phyloP scores from a whole-genome alignment of 2,329 filamentous ascomycete genomes.

The Chrysoporthe cubensis region DNA sequence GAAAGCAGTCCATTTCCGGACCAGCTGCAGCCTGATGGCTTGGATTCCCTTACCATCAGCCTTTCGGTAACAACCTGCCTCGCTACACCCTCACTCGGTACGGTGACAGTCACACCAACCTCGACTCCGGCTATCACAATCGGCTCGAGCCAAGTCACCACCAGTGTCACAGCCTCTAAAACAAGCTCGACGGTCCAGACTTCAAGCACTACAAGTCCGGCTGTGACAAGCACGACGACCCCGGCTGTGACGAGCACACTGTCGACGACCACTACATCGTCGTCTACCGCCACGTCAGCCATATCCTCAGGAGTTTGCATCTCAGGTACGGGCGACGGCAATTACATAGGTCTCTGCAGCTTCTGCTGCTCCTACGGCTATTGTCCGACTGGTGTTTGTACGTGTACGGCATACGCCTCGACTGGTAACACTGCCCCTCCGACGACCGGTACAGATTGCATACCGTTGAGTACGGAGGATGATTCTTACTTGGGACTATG shows the following conservation, averaged over 20 bases:
- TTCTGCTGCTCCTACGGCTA: slow-evolving; percentile 7
- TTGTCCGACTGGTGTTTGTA: slow-evolving; percentile 8
- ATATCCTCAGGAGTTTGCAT: slow-evolving; percentile 20
- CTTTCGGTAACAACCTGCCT: slow-evolving; percentile 37
- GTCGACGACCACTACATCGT: background rate
- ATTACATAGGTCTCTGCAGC: slow-evolving; percentile 30
- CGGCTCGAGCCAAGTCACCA: background rate
- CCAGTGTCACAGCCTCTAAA: background rate
- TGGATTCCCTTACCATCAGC: slow-evolving; percentile 35
- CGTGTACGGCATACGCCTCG: background rate
- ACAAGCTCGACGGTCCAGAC: slow-evolving; percentile 22
- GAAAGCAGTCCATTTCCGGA: slow-evolving; percentile 37
- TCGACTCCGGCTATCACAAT: slow-evolving; percentile 30
- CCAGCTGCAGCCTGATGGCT: slow-evolving; percentile 41
- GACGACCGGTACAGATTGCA: slow-evolving; percentile 17
- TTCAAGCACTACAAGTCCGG: background rate
- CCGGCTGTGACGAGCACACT: slow-evolving; percentile 9
- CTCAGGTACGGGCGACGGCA: slow-evolving; percentile 24
- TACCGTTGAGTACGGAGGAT: slow-evolving; percentile 15
- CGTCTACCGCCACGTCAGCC: background rate
- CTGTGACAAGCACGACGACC: slow-evolving; percentile 9
- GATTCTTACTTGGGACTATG: slow-evolving; percentile 25
- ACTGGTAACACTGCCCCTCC: slow-evolving; percentile 9
- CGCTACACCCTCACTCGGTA: slow-evolving; percentile 30
- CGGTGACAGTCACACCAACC: slow-evolving; percentile 28